Evolutionary conservation across 139 green algal species (phyloP), one percentile per base, ranked within the genome.

Genomic region (Coelastrella sp.): DNA sequence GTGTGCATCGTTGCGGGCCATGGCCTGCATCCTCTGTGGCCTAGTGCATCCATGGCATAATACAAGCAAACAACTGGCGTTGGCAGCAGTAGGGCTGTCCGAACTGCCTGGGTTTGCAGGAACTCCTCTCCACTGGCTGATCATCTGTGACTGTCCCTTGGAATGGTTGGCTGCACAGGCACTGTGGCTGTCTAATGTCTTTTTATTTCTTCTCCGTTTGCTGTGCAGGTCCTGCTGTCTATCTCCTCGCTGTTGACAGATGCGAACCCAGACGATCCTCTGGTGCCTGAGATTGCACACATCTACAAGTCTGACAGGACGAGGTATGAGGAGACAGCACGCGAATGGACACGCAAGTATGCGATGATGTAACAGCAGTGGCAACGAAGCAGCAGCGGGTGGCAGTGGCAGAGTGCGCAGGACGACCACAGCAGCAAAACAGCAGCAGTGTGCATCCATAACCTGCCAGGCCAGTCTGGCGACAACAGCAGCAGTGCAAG

Each of bases 211-310:
- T 76, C 7, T 10, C 24, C 4, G 7, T 9, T 24, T 11, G 22
- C 56, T 11, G 12, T 89, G 20, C 94, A 98, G 95, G 97, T 99
- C 60, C 94, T 99, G 89, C 94, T 99, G 88, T 99, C 97, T 65
- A 98, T 99, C 88, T 99, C 96, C 90, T 99, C 97, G 9, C 94
- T 99, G 93, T 94, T 99, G 57, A 99, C 98, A 82, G 98, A 99
- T 93, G 97, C 98, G n/a, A 99, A 99, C 95, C 98, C 98, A 17
- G 97, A 99, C 81, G 97, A 99, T 91, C 98, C 98, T 17, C 93
- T 99, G 56, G 98, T 99, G 78, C 98, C 98, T 78, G 98, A 99
- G 91, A 99, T 99, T 89, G 98, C 98, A 20, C 97, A 99, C 93
- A 98, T 99, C 78, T 99, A 99, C 94, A 99, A 99, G 94, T 97